These are phyloP conservation scores for Melastoma candidum DNA, from an alignment of 441 rosid genomes.

Conservation along the genomic window DNA sequence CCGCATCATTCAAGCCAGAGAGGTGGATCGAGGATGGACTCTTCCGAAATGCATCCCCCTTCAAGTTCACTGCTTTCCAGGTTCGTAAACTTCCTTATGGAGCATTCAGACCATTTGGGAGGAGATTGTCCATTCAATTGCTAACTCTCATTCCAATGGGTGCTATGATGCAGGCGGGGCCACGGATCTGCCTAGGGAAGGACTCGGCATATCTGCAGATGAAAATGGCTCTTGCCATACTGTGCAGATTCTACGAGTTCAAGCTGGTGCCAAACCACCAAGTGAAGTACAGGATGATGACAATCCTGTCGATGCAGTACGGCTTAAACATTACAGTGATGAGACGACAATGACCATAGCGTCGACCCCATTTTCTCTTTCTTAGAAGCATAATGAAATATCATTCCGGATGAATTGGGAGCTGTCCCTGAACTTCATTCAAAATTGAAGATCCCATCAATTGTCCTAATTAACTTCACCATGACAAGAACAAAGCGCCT, in stretches of 20 bases:
- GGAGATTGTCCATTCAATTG: neutral
- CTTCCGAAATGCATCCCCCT: slow-evolving; percentile 84
- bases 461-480: too few relatives aligned
- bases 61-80: slow-evolving; percentile 95
- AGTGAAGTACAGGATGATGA: slow-evolving; percentile 92
- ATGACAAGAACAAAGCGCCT: too few relatives aligned
- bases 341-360: slow-evolving; percentile 30
- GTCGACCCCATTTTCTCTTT: too few relatives aligned
- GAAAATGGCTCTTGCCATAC: slow-evolving; percentile 87
- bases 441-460: too few relatives aligned
- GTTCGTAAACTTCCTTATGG: slow-evolving; percentile 20
- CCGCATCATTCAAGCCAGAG: slow-evolving; percentile 70
- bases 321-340: slow-evolving; percentile 57
- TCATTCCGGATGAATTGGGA: too few relatives aligned
- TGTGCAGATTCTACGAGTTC: slow-evolving; percentile 72
- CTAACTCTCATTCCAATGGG: too few relatives aligned
- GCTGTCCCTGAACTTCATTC: too few relatives aligned
- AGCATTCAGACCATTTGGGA: neutral
- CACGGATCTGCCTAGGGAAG: slow-evolving; percentile 88
- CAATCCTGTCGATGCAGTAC: slow-evolving; percentile 77
- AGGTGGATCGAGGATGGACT: slow-evolving; percentile 86
- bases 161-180: slow-evolving; percentile 53
- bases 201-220: slow-evolving; percentile 98
- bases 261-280: slow-evolving; percentile 69
- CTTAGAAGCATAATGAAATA: too few relatives aligned